Evolutionary conservation across 23 red algal species (phyloP), one percentile per base, ranked within the genome.

Genomic region (Gracilaria caudata): DNA sequence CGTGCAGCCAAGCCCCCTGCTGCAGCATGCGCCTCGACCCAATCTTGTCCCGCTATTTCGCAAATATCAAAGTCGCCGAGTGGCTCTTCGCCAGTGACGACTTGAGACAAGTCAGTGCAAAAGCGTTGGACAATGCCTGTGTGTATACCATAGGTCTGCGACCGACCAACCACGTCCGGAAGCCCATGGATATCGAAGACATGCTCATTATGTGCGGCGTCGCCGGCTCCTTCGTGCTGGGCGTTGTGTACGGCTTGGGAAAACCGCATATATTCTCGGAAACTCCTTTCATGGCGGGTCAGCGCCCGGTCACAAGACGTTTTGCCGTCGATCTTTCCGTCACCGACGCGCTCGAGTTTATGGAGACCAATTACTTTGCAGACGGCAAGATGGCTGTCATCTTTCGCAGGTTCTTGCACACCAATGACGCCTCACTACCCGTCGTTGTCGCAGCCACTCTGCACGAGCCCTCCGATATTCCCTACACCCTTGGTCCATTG

Each of bases 291-390:
- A 93, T 93, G 90, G 37, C 49, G 7, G 72, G 72, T 17, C 46
- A 53, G 24, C 47, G 46, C 16, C 90, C 90, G 34, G 19, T 93
- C 21, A 64, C 80, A 37, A 39, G 90, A 34, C 90, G 82, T 10
- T 93, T 93, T 72, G 90, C 90, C 4, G 80, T 93, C 12, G 80
- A 93, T 40, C 61, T 93, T 39, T 76, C 46, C 74, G 25, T 39
- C 7, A 25, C 35, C 14, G 64, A 75, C 29, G 90, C 90, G 0
- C 73, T 93, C 9, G 90, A 93, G 72, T 93, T 93, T 45, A 53
- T 93, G 68, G 90, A 93, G 57, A 86, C 85, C 63, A 53, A 68
- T 44, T 49, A 45, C 24, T 93, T 93, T 86, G 35, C 78, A n/a
- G 73, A 93, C 35, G 90, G 90, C 6, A 68, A 73, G 54, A 58